These are phyloP conservation scores for Calonectria crousiana DNA, from an alignment of 2,329 filamentous ascomycete species.

Conservation along the genomic window DNA sequence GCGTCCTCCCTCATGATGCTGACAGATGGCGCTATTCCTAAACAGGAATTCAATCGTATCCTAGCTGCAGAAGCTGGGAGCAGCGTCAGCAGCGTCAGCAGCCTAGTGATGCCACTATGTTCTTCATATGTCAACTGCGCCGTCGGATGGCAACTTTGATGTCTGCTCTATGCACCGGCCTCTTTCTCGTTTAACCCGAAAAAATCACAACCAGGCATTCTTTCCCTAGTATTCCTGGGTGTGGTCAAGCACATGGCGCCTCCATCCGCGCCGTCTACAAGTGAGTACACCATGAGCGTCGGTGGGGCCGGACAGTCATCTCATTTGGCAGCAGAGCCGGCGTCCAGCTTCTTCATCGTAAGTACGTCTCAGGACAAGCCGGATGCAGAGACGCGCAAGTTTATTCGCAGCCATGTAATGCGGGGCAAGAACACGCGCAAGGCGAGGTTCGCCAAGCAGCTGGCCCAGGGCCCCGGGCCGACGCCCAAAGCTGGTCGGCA, in stretches of 20 bases:
- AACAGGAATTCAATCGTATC: conserved; percentile 23
- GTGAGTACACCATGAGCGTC: background rate
- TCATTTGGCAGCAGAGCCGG: conserved; percentile 7
- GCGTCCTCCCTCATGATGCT: background rate
- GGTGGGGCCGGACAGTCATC: background rate
- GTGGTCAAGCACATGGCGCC: background rate
- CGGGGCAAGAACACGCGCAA: conserved; percentile 42
- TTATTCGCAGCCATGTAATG: conserved; percentile 47
- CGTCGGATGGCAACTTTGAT: no score
- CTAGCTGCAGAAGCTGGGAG: conserved; percentile 13
- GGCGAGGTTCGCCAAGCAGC: conserved; percentile 13
- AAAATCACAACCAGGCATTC: background rate
- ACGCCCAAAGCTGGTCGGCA: background rate
- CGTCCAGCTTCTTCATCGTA: conserved; percentile 31
- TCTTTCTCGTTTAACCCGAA: no score
- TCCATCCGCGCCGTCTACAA: background rate
- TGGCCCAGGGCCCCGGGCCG: background rate
- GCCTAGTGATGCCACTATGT: background rate
- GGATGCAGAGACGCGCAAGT: conserved; percentile 33
- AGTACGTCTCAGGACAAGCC: conserved; percentile 38
- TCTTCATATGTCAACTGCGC: no score
- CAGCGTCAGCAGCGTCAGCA: background rate
- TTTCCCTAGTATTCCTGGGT: background rate
- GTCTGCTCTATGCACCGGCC: no score
- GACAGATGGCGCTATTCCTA: conserved; percentile 8